These are phyloP conservation scores for Chamaecyparis obtusa DNA, from an alignment of 75 land plant genomes.

Conservation along the genomic window DNA sequence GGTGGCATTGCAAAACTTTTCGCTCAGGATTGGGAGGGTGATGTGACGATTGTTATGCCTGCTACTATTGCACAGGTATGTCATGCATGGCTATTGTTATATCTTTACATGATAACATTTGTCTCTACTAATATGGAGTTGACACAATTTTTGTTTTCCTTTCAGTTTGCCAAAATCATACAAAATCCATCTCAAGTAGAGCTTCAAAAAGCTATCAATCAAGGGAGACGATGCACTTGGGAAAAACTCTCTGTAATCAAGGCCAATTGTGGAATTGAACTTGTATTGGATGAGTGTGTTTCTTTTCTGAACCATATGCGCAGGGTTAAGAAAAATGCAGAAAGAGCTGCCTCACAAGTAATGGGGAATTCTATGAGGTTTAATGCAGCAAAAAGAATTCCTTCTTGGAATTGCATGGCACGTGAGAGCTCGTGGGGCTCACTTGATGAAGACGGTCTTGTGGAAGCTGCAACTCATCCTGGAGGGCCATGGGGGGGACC, in stretches of 20 bases:
- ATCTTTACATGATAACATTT: not conserved
- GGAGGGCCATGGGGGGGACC: constrained; percentile 43
- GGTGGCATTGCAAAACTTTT: constrained; percentile 91
- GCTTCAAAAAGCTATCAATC: constrained; percentile 91
- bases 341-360: constrained; percentile 59
- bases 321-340: constrained; percentile 64
- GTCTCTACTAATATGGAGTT: not conserved
- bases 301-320: constrained; percentile 88
- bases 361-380: constrained; percentile 30
- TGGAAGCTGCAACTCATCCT: constrained; percentile 31
- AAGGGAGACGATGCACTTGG: constrained; percentile 95
- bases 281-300: constrained; percentile 92
- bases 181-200: constrained; percentile 73
- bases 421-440: constrained; percentile 94
- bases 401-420: constrained; percentile 97
- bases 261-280: constrained; percentile 95
- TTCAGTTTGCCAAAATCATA: constrained; percentile 78
- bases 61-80: constrained; percentile 97
- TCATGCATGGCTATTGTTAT: not conserved
- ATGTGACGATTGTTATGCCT: constrained; percentile 98
- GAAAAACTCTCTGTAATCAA: constrained; percentile 95
- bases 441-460: constrained; percentile 70
- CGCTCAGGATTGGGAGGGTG: constrained; percentile 99
- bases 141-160: constrained; percentile 4
- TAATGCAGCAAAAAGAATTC: constrained; percentile 82